These are phyloP conservation scores for Pleurotus sapidus DNA, from an alignment of 768 basidiomycete genomes.

Conservation along the genomic window DNA sequence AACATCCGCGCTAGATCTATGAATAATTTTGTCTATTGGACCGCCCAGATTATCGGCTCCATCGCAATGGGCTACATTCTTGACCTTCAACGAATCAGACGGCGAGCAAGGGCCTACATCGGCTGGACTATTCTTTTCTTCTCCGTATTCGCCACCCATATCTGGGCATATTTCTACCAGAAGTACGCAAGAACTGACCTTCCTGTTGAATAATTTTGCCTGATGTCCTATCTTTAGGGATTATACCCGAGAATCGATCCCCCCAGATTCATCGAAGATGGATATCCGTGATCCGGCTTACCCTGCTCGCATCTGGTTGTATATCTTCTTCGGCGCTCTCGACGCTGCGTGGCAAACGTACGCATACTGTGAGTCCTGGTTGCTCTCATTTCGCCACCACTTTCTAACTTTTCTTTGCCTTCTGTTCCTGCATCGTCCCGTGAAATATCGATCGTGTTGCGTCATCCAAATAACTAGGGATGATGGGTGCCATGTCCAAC, in stretches of 20 bases:
- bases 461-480: constrained; percentile 21
- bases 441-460: too few species aligned
- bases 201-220: constrained; percentile 10
- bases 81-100: constrained; percentile 50
- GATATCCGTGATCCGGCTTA: constrained; percentile 60
- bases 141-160: constrained; percentile 68
- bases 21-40: constrained; percentile 81
- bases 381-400: too few species aligned
- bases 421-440: too few species aligned
- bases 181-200: constrained; percentile 38
- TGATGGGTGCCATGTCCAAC: constrained; percentile 86
- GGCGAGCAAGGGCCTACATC: constrained; percentile 68
- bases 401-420: neutral
- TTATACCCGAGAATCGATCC: constrained; percentile 54
- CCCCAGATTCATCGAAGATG: constrained; percentile 40
- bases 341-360: constrained; percentile 88
- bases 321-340: constrained; percentile 70
- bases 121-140: constrained; percentile 63
- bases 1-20: constrained; percentile 75
- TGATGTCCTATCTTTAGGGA: constrained; percentile 25
- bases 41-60: constrained; percentile 75
- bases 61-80: constrained; percentile 67
- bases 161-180: constrained; percentile 79
- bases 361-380: constrained; percentile 48
- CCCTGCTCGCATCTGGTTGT: constrained; percentile 54